phyloP scores from a whole-genome alignment of 768 basidiomycete species.

The Gyrodon lividus region DNA sequence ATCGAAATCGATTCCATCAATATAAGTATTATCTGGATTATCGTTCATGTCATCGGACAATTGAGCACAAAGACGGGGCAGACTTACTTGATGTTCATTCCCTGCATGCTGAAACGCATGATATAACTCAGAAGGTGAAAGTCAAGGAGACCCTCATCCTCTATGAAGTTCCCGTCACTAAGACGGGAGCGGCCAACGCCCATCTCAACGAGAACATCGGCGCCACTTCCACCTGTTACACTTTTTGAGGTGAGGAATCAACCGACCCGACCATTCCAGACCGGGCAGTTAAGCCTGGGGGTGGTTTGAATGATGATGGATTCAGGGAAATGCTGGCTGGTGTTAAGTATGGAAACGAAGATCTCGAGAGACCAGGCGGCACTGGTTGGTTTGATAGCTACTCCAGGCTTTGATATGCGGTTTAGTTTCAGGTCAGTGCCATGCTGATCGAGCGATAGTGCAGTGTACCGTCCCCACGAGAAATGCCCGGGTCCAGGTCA shows the following conservation, averaged over 20 bases:
- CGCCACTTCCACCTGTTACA: not conserved
- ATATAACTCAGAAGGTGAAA: not conserved
- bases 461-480: not conserved
- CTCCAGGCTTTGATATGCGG: slow-evolving; percentile 26
- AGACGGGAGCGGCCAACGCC: slow-evolving; percentile 36
- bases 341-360: slow-evolving; percentile 23
- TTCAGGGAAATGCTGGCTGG: not conserved
- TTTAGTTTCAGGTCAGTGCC: slow-evolving; percentile 34
- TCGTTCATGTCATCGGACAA: slow-evolving; percentile 18
- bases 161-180: slow-evolving; percentile 27
- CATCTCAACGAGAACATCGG: slow-evolving; percentile 33
- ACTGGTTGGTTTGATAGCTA: slow-evolving; percentile 19
- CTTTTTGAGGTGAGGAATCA: slow-evolving; percentile 25
- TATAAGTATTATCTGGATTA: slow-evolving; percentile 40
- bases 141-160: slow-evolving; percentile 15
- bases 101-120: slow-evolving; percentile 14
- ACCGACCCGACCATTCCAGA: slow-evolving; percentile 30
- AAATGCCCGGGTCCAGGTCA: not conserved
- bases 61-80: too few species aligned
- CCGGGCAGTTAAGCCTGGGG: slow-evolving; percentile 33
- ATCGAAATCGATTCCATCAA: slow-evolving; percentile 35
- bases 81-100: slow-evolving; percentile 34
- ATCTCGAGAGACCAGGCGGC: slow-evolving; percentile 24
- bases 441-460: slow-evolving; percentile 36
- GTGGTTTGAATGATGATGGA: slow-evolving; percentile 12